Percentiles rank a stretch among this genome's conserved stretches.
Conservation (phyloP, 2,329 filamentous ascomycete genomes). For the Kalmusia sp. region DNA sequence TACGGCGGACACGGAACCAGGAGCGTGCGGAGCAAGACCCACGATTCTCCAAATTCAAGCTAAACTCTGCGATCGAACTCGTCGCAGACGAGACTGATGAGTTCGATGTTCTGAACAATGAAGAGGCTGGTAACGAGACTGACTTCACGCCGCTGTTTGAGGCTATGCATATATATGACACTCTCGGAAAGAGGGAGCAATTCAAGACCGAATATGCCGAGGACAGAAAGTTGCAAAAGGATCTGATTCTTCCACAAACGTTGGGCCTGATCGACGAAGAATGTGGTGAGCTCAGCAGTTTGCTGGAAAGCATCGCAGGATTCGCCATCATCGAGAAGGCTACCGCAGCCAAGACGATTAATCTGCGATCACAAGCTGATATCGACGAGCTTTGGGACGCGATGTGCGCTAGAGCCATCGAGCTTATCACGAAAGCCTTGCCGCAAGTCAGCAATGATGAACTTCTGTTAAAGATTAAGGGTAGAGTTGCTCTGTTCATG, state of each 20-base stretch:
- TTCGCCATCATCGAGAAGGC: slow-evolving; percentile 97
- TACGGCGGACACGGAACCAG: slow-evolving; percentile 82
- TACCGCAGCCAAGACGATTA: slow-evolving; percentile 85
- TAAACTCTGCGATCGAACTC: slow-evolving; percentile 95
- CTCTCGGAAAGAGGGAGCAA: slow-evolving; percentile 87
- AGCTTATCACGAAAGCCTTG: slow-evolving; percentile 80
- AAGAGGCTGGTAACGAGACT: slow-evolving; percentile 79
- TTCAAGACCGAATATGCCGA: slow-evolving; percentile 92
- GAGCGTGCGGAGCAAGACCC: slow-evolving; percentile 78
- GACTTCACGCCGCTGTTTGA: slow-evolving; percentile 96
- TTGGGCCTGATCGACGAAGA: slow-evolving; percentile 83
- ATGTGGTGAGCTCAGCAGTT: slow-evolving; percentile 82
- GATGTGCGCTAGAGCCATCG: slow-evolving; percentile 89
- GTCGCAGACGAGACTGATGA: slow-evolving; percentile 96
- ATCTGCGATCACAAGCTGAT: slow-evolving; percentile 80
- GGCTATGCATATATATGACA: slow-evolving; percentile 94
- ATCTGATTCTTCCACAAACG: slow-evolving; percentile 79
- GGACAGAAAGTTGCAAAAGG: slow-evolving; percentile 89
- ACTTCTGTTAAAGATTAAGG: slow-evolving; percentile 91
- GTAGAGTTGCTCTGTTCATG: slow-evolving; percentile 90
- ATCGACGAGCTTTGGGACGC: slow-evolving; percentile 99
- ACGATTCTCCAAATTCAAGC: slow-evolving; percentile 81
- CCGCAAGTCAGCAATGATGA: slow-evolving; percentile 86
- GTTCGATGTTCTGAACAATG: slow-evolving; percentile 93
- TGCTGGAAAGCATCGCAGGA: slow-evolving; percentile 91